A percentile compares a stretch with the other conserved stretches of the same genome.
Conservation (phyloP, 1,284 basidiomycete genomes). For the Golubevia pallescens region DNA sequence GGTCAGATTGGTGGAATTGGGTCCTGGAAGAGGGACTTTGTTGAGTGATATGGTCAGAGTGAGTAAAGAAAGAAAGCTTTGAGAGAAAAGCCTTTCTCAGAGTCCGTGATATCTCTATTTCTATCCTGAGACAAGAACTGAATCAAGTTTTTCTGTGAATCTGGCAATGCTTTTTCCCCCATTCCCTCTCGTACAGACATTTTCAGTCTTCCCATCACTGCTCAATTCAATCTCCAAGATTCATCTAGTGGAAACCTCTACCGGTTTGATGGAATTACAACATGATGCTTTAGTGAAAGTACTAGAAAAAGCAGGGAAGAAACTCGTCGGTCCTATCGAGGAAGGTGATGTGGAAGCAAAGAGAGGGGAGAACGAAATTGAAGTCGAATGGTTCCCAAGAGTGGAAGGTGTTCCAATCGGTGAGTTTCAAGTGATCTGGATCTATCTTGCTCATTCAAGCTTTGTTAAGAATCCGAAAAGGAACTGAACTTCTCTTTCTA, state of each 20-base stretch:
- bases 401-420: constrained; percentile 73
- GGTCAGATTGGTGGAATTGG: constrained; percentile 49
- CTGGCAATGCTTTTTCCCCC: too few species aligned
- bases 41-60: constrained; percentile 52
- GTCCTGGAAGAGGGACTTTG: constrained; percentile 57
- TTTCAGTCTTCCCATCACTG: constrained; percentile 42
- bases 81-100: too few species aligned
- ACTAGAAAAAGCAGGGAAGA: constrained; percentile 25
- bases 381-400: constrained; percentile 77
- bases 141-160: background rate
- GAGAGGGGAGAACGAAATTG: constrained; percentile 39
- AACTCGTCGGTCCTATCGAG: constrained; percentile 25
- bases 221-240: constrained; percentile 33
- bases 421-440: too few species aligned
- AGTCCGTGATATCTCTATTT: background rate
- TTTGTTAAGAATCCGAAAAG: too few species aligned
- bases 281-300: constrained; percentile 25
- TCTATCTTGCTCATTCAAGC: too few species aligned
- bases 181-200: constrained; percentile 32
- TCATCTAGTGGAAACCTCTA: constrained; percentile 58
- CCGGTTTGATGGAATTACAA: constrained; percentile 44
- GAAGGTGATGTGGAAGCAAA: constrained; percentile 10
- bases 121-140: background rate
- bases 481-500: too few species aligned
- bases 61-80: constrained; percentile 6